A percentile compares a stretch with the other conserved stretches of the same genome.
These are phyloP conservation scores for Zasmidium cellare DNA, from an alignment of 2,329 filamentous ascomycete species.

Conservation along the genomic window DNA sequence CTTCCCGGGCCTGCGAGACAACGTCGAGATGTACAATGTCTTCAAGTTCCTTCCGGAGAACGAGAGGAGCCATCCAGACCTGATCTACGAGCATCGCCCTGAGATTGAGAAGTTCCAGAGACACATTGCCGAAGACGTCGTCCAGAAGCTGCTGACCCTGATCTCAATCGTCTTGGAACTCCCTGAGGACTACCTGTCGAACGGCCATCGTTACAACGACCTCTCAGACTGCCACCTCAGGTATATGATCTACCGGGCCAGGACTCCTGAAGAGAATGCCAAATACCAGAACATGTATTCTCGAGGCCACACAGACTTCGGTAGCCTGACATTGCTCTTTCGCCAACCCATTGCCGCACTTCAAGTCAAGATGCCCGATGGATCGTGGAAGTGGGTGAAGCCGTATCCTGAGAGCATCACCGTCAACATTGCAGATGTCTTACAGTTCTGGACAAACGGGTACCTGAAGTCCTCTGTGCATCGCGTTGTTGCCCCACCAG, in stretches of 20 bases:
- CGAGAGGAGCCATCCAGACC: slow-evolving; percentile 26
- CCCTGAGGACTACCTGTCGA: slow-evolving; percentile 58
- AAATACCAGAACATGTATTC: slow-evolving; percentile 31
- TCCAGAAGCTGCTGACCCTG: slow-evolving; percentile 58
- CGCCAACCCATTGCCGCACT: slow-evolving; percentile 44
- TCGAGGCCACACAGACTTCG: slow-evolving; percentile 45
- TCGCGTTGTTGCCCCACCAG: slow-evolving; percentile 50
- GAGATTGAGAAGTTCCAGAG: slow-evolving; percentile 59
- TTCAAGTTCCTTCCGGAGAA: slow-evolving; percentile 48
- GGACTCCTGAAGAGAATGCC: slow-evolving; percentile 31
- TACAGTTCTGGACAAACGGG: slow-evolving; percentile 41
- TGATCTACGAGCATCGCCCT: slow-evolving; percentile 49
- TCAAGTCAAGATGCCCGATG: slow-evolving; percentile 38
- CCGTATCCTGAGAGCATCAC: slow-evolving; percentile 43
- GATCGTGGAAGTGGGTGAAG: slow-evolving; percentile 44
- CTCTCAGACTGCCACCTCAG: slow-evolving; percentile 37
- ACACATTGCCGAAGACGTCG: slow-evolving; percentile 55
- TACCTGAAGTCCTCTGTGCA: slow-evolving; percentile 54
- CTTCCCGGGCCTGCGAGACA: slow-evolving; percentile 43
- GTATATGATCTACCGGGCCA: slow-evolving; percentile 33
- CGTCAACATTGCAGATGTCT: slow-evolving; percentile 43
- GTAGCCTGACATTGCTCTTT: slow-evolving; percentile 45
- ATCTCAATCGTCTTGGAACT: slow-evolving; percentile 63
- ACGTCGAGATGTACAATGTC: slow-evolving; percentile 60
- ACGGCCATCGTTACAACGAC: slow-evolving; percentile 59